Percentiles rank a stretch among this genome's conserved stretches.
Conservation (phyloP, 1,284 basidiomycete genomes). For the Leccinum variabile region DNA sequence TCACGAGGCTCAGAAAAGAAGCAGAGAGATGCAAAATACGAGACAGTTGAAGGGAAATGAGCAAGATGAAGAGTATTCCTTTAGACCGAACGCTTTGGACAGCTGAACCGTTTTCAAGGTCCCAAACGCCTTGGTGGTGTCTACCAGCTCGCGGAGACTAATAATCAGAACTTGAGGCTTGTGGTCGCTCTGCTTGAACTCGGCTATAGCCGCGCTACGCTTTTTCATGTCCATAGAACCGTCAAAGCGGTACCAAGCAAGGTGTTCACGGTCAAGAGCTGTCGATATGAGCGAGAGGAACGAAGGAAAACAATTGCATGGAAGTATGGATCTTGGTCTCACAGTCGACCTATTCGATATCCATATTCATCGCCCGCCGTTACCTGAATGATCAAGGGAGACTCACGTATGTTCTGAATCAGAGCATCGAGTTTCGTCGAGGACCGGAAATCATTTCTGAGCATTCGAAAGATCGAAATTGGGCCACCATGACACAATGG, state of each 20-base stretch:
- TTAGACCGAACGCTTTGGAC: too few species aligned
- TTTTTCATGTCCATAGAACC: constrained; percentile 91
- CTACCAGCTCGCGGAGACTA: constrained; percentile 48
- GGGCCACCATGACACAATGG: too few species aligned
- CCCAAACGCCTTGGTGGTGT: too few species aligned
- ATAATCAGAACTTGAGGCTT: constrained; percentile 83
- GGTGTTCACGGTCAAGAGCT: constrained; percentile 71
- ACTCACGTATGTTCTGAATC: constrained; percentile 62
- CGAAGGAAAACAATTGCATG: constrained; percentile 83
- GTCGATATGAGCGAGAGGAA: constrained; percentile 83
- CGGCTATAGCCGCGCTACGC: constrained; percentile 71
- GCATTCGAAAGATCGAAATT: too few species aligned
- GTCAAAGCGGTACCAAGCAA: constrained; percentile 86
- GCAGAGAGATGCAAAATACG: too few species aligned
- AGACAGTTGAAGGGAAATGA: too few species aligned
- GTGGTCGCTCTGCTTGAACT: constrained; percentile 67
- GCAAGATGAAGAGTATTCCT: too few species aligned
- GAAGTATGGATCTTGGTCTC: constrained; percentile 74
- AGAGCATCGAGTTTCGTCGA: constrained; percentile 87
- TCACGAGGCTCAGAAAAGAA: too few species aligned
- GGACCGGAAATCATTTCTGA: constrained; percentile 73
- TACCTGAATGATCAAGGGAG: not conserved
- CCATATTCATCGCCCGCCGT: not conserved
- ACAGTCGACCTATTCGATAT: constrained; percentile 49
- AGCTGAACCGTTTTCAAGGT: too few species aligned